A percentile compares a stretch with the other conserved stretches of the same genome.
phyloP scores from a whole-genome alignment of 257 asterid species.

The Primulina huaijiensis region DNA sequence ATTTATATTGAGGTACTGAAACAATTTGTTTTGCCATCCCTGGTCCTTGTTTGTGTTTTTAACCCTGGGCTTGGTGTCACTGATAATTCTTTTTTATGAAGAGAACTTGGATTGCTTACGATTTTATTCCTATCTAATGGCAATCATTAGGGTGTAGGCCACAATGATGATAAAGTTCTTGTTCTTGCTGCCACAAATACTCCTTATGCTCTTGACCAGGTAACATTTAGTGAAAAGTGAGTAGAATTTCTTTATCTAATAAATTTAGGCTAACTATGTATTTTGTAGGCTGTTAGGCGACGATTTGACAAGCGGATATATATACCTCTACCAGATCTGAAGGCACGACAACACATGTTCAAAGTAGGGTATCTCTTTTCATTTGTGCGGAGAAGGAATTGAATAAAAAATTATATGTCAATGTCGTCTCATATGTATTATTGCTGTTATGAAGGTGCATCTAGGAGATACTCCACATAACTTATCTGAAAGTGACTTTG shows the following conservation, averaged over 20 bases:
- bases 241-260: not conserved
- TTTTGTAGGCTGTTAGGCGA: constrained; percentile 76
- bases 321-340: constrained; percentile 90
- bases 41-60: not conserved
- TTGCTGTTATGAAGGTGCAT: constrained; percentile 53
- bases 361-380: constrained; percentile 47
- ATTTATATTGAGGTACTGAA: not conserved
- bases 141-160: constrained; percentile 77
- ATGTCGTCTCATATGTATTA: not conserved
- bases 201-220: constrained; percentile 98
- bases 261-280: not conserved
- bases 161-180: constrained; percentile 97
- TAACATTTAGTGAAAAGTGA: constrained; percentile 25
- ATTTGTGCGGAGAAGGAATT: constrained; percentile 12
- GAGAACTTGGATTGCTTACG: constrained; percentile 17
- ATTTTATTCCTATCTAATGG: constrained; percentile 23
- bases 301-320: constrained; percentile 96
- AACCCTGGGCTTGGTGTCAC: not conserved
- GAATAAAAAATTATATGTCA: not conserved
- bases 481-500: constrained; percentile 68
- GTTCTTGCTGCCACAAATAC: constrained; percentile 98
- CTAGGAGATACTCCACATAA: constrained; percentile 77
- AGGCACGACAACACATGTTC: constrained; percentile 98
- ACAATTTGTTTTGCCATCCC: not conserved
- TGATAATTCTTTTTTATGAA: constrained; percentile 7